Evolutionary conservation across 805 yeast species (phyloP).

Genomic region (Tetrapisispora phaffii): DNA sequence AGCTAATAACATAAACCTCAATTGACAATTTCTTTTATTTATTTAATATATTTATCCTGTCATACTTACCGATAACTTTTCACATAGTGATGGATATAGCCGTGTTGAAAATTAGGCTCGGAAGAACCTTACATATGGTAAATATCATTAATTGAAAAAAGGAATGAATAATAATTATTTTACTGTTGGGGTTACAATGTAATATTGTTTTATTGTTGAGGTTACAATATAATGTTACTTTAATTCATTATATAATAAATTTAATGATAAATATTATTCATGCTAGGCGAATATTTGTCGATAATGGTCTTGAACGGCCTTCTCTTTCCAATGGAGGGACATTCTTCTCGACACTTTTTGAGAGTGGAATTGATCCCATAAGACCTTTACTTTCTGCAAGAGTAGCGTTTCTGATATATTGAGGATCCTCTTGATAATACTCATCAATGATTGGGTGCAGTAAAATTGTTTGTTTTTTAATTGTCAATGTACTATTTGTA

Average conservation of each 20-base stretch:
- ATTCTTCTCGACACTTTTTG: slow-evolving; percentile 39
- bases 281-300: slow-evolving; percentile 7
- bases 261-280: neutral
- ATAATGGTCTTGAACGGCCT: slow-evolving; percentile 40
- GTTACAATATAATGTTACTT: neutral
- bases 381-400: slow-evolving; percentile 88
- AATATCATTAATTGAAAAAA: no score
- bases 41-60: no score
- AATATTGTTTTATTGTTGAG: neutral
- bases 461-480: slow-evolving; percentile 75
- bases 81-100: no score
- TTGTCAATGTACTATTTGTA: slow-evolving; percentile 75
- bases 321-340: slow-evolving; percentile 77
- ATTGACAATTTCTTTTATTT: no score
- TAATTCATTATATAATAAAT: neutral
- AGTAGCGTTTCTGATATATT: slow-evolving; percentile 58
- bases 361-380: slow-evolving; percentile 80
- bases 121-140: no score
- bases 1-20: neutral
- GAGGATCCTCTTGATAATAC: slow-evolving; percentile 66
- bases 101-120: no score
- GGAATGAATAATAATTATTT: no score
- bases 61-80: no score
- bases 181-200: no score
- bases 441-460: slow-evolving; percentile 89